Base-by-base conservation (phyloP, 768 basidiomycete species). In the Boletellus sp. region DNA sequence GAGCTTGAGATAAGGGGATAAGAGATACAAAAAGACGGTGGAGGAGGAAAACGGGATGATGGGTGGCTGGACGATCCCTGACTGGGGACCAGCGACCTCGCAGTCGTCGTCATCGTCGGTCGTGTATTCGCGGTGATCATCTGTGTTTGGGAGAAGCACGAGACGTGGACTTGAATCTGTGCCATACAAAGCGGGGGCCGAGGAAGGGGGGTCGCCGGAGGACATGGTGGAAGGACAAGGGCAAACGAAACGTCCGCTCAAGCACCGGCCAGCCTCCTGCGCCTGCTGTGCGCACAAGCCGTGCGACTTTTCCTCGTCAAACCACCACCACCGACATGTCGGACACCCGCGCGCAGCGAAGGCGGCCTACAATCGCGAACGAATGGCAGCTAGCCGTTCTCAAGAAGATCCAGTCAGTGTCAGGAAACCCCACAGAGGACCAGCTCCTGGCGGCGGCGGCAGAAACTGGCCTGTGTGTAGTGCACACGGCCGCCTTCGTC, bases 1-100 rank as follows among this genome's bases (percentile, higher is more conserved):
- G 22, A 89, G 76, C 59, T 81, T 85, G 58, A 88, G 75, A 60
- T 78, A 84, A 6, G 86, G 85, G 4, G 79, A 70, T 45, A 86
- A 69, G 48, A 90, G 81, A 67, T 87, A 85, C 10, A 88, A 71
- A 58, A 89, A 82, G 42, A 87, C 77, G 44, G 76, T 58, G 13
- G 75, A 69, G 4, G 84, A 76, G 11, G 77, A 65, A 43, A 88
- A 77, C 3, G 82, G 78, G n/a, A 78, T 78, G 7, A 67, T 22
- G 20, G 41, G 23, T 3, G 45, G 56, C 28, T 50, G 54, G 43
- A 26, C 36, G 46, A 48, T 32, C 38, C 23, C 48, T 15, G 52
- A 37, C 4, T 49, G 56, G 17, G 48, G 26, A 11, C 45, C 43
- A 8, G 51, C 39, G 26, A 75, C 72, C 51, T 77, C 77, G 49